Conservation (phyloP, 306 rosid genomes). For the Castanopsis chinensis region DNA sequence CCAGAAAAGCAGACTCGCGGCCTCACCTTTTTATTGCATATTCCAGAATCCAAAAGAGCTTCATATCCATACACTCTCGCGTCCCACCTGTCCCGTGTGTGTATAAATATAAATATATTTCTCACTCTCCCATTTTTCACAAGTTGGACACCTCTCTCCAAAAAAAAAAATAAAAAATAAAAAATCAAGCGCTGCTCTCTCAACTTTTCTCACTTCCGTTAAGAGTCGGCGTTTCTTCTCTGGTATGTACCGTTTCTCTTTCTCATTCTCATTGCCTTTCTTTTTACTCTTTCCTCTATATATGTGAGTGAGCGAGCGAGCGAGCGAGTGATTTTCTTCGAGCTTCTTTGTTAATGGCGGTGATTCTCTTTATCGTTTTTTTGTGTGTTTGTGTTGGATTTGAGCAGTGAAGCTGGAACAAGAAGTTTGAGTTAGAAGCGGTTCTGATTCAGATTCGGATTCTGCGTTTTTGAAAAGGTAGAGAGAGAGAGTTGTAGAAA, state of each 20-base stretch:
- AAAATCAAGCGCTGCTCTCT: too few relatives aligned
- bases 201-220: too few relatives aligned
- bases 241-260: too few relatives aligned
- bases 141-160: too few relatives aligned
- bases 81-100: background rate
- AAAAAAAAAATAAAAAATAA: too few relatives aligned
- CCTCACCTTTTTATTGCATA: conserved; percentile 17
- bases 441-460: conserved; percentile 12
- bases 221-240: too few relatives aligned
- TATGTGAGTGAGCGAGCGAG: background rate
- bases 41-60: conserved; percentile 41
- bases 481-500: background rate
- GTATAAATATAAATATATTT: background rate
- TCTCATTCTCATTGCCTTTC: too few relatives aligned
- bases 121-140: too few relatives aligned
- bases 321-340: background rate
- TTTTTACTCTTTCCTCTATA: too few relatives aligned
- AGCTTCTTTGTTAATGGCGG: background rate
- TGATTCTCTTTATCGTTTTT: background rate
- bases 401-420: conserved; percentile 6
- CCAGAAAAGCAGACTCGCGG: background rate
- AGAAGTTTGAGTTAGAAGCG: conserved; percentile 10
- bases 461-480: conserved; percentile 13
- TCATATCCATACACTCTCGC: conserved; percentile 15
- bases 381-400: conserved; percentile 2